Evolutionary conservation across 257 asterid genomes (phyloP).

Genomic region (Coffea eugenioides): DNA sequence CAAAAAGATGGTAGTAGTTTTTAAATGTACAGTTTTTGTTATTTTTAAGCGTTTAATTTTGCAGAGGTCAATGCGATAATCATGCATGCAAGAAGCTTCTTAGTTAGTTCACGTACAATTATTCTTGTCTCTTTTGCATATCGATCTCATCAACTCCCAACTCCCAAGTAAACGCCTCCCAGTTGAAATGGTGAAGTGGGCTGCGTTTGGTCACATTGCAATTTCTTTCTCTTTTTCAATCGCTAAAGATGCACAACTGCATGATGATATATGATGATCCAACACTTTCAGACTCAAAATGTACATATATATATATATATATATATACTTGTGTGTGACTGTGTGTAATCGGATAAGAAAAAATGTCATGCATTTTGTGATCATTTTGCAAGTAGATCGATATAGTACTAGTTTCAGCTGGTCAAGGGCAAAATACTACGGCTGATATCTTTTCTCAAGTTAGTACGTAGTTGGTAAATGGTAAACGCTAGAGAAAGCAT

Average conservation of each 20-base stretch:
- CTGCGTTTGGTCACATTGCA: not conserved
- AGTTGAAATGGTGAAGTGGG: not conserved
- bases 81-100: slow-evolving; percentile 22
- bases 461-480: no score
- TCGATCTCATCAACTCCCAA: not conserved
- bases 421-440: not conserved
- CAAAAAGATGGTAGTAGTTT: not conserved
- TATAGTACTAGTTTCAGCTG: not conserved
- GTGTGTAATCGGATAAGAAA: not conserved
- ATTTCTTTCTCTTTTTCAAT: no score
- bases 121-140: no score
- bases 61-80: slow-evolving; percentile 2
- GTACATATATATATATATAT: no score
- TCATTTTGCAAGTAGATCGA: not conserved
- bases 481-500: not conserved
- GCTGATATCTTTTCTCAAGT: not conserved
- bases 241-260: no score
- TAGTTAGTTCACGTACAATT: not conserved
- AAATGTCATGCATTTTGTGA: not conserved
- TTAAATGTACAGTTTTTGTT: no score
- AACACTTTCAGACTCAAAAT: no score
- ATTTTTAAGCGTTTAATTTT: not conserved
- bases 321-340: no score
- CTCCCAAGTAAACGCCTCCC: slow-evolving; percentile 11
- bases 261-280: no score